Conservation (phyloP, 2,329 filamentous ascomycete species). For the Fusarium pininemorale region DNA sequence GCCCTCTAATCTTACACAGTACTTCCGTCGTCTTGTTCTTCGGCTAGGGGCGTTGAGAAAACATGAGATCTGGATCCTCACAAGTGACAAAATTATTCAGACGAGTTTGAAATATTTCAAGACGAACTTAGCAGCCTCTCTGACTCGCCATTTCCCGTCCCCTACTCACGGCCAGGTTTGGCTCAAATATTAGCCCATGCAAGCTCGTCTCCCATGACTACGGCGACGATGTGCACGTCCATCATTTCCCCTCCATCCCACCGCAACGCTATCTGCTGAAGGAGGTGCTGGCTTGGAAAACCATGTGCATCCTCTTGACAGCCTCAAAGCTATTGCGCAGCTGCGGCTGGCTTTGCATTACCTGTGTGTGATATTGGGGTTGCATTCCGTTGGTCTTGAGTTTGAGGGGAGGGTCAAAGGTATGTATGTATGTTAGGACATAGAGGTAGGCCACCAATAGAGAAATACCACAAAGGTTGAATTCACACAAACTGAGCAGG, state of each 20-base stretch:
- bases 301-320: not conserved
- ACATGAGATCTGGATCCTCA: not conserved
- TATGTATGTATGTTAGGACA: not conserved
- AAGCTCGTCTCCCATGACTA: not conserved
- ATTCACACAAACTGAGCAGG: not conserved
- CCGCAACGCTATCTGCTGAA: not conserved
- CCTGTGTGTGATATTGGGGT: not conserved
- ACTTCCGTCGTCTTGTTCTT: conserved; percentile 13
- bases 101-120: not conserved
- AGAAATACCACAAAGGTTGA: conserved; percentile 5
- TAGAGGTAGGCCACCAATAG: too few relatives aligned
- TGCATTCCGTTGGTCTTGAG: conserved; percentile 13
- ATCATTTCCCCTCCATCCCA: not conserved
- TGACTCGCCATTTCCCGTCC: not conserved
- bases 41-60: not conserved
- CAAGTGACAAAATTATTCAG: not conserved
- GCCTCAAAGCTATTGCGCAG: not conserved
- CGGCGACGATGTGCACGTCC: not conserved
- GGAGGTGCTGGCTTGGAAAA: not conserved
- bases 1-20: conserved; percentile 5
- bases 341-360: not conserved
- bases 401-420: not conserved
- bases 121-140: not conserved
- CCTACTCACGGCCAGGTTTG: not conserved
- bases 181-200: not conserved